These are phyloP conservation scores for Penicillium janthinellum DNA, from an alignment of 2,329 filamentous ascomycete species.

Conservation along the genomic window DNA sequence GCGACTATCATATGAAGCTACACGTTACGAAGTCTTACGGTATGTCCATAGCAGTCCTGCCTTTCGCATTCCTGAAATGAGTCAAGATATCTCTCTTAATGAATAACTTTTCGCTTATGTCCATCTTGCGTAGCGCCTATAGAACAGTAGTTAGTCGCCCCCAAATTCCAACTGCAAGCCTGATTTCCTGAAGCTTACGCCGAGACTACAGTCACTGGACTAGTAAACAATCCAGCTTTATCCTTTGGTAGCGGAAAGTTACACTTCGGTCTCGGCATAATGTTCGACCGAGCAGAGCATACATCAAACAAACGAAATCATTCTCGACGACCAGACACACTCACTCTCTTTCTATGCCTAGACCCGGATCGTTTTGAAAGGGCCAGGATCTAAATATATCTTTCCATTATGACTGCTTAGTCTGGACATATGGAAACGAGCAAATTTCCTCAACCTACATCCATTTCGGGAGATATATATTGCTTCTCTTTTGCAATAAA, in stretches of 20 bases:
- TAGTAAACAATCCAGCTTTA: no score
- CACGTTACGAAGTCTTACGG: neutral
- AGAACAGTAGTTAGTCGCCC: no score
- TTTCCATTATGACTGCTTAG: no score
- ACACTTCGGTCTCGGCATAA: neutral
- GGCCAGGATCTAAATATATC: no score
- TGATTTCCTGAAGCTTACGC: no score
- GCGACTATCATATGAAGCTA: neutral
- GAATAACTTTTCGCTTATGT: neutral
- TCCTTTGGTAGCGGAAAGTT: no score
- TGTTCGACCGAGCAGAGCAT: neutral
- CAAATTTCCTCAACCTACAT: no score
- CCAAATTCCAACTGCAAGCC: no score
- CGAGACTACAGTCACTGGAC: no score
- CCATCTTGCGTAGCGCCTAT: neutral
- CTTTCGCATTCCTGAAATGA: neutral
- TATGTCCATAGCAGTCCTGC: neutral
- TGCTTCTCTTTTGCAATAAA: no score
- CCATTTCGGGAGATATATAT: no score
- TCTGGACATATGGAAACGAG: no score
- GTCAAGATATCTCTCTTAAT: neutral
- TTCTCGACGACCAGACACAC: neutral
- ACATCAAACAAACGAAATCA: neutral
- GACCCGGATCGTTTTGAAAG: neutral
- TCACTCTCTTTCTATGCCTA: neutral